Evolutionary conservation across 768 basidiomycete species (phyloP).

Genomic region (Hebeloma cylindrosporum): DNA sequence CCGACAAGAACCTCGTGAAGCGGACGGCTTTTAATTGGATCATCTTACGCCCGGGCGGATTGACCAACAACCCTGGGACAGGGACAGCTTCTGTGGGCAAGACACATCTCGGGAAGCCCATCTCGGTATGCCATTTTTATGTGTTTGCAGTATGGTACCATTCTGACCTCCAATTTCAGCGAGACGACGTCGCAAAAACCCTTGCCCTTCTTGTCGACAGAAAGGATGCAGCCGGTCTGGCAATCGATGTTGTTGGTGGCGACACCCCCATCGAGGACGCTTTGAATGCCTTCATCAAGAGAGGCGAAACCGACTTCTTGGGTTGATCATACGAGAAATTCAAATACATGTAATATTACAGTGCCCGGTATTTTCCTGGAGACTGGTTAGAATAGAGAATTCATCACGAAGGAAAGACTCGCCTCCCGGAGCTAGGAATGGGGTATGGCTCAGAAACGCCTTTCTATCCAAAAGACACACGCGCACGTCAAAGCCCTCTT

Average conservation of each 20-base stretch:
- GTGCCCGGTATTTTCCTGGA: too few relatives aligned
- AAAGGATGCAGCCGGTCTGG: conserved; percentile 55
- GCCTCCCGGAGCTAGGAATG: too few relatives aligned
- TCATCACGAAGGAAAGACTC: too few relatives aligned
- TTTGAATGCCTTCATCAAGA: conserved; percentile 49
- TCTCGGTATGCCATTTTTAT: conserved; percentile 42
- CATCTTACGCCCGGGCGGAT: conserved; percentile 62
- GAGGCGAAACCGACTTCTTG: conserved; percentile 45
- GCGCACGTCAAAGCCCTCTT: conserved; percentile 3
- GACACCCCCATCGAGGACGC: conserved; percentile 45
- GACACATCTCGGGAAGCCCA: conserved; percentile 45
- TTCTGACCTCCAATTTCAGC: conserved; percentile 26
- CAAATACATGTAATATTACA: too few relatives aligned
- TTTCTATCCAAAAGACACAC: conserved; percentile 5
- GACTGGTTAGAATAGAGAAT: too few relatives aligned
- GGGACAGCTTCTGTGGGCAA: conserved; percentile 53
- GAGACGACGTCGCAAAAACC: conserved; percentile 56
- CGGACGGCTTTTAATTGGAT: conserved; percentile 64
- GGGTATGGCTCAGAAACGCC: conserved; percentile 6
- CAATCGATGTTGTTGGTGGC: conserved; percentile 61
- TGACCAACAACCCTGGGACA: conserved; percentile 51
- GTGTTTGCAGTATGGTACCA: background rate
- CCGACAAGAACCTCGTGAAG: conserved; percentile 45
- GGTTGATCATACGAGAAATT: conserved; percentile 13
- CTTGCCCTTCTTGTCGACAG: conserved; percentile 49